Percentiles rank a stretch among this genome's conserved stretches.
These are phyloP conservation scores for Adansonia digitata DNA, from an alignment of 345 rosid species.

Conservation along the genomic window DNA sequence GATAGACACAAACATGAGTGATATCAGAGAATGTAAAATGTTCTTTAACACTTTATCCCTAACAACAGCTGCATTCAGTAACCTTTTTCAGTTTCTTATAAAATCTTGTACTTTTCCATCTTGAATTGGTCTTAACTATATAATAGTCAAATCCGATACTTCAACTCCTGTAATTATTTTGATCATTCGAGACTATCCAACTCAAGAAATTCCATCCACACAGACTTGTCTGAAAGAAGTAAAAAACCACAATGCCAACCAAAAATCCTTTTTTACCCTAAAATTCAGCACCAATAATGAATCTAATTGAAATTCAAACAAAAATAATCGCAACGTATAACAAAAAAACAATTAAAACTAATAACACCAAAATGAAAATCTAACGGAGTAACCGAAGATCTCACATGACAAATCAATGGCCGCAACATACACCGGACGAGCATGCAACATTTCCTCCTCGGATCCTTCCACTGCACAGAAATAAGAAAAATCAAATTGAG, in stretches of 20 bases:
- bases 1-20: not conserved
- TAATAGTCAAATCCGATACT: not conserved
- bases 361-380: not conserved
- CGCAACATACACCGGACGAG: constrained; percentile 93
- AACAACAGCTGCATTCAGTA: not conserved
- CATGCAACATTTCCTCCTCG: constrained; percentile 69
- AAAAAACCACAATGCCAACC: not conserved
- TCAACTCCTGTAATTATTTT: not conserved
- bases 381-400: constrained; percentile 18
- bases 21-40: not conserved
- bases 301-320: not conserved
- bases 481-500: constrained; percentile 4
- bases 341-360: not conserved
- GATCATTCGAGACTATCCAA: not conserved
- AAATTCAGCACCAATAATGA: not conserved
- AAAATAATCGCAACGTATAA: not conserved
- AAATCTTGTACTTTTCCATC: not conserved
- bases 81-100: not conserved
- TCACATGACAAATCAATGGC: constrained; percentile 91
- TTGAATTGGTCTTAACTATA: not conserved
- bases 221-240: not conserved
- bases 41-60: not conserved
- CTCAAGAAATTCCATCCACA: not conserved
- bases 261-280: not conserved
- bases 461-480: constrained; percentile 56